phyloP scores from a whole-genome alignment of 805 yeast species.

The Schwanniomyces yamadae region DNA sequence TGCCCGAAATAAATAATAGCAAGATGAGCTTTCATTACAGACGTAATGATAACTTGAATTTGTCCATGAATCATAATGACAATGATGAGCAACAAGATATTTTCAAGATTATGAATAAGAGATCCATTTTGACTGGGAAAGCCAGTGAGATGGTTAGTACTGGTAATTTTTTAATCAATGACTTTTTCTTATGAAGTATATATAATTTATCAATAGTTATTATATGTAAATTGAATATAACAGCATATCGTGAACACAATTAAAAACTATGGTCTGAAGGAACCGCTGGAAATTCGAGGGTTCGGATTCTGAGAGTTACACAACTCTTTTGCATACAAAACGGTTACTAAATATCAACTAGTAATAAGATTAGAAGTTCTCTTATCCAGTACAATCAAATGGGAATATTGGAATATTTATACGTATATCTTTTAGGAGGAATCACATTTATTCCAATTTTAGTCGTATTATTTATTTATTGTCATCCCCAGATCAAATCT shows the following conservation, averaged over 20 bases:
- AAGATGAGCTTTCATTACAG: conserved; percentile 40
- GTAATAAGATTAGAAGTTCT: too few relatives aligned
- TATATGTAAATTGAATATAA: not conserved
- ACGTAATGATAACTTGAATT: conserved; percentile 34
- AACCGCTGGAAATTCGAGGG: too few relatives aligned
- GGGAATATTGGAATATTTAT: conserved; percentile 26
- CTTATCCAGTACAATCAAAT: conserved; percentile 1
- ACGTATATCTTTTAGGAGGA: conserved; percentile 73
- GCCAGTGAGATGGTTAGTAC: conserved; percentile 46
- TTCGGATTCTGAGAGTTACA: not conserved
- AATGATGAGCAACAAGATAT: conserved; percentile 23
- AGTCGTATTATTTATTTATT: conserved; percentile 36
- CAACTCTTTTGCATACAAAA: not conserved
- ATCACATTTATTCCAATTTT: conserved; percentile 71
- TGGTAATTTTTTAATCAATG: conserved; percentile 41
- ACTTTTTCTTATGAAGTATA: conserved; percentile 35
- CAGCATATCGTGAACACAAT: too few relatives aligned
- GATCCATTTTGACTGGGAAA: conserved; percentile 37
- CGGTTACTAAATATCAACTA: too few relatives aligned
- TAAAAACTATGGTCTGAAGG: too few relatives aligned
- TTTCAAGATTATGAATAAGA: conserved; percentile 33
- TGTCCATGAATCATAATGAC: conserved; percentile 23
- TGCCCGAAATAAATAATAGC: conserved; percentile 7
- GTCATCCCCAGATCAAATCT: conserved; percentile 35
- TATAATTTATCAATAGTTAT: conserved; percentile 3